Base-by-base conservation (phyloP, 768 basidiomycete genomes). In the Floccularia luteovirens region DNA sequence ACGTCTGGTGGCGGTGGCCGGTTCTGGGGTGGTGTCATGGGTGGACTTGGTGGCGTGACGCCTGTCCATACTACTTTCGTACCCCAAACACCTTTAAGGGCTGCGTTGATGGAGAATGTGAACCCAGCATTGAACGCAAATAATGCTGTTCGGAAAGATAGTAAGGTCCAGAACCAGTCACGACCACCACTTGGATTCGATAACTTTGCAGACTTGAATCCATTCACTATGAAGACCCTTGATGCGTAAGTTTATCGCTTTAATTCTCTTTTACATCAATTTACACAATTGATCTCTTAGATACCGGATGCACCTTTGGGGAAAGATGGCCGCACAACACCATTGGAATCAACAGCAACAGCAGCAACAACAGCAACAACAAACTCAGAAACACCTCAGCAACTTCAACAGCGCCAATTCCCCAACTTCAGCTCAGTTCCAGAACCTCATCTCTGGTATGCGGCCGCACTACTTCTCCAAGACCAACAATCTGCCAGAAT, bases 281-380 rank as follows among this genome's bases (percentile, higher is more conserved):
- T n/a, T n/a, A n/a, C n/a, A n/a, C n/a, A n/a, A n/a, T n/a, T n/a
- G n/a, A n/a, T n/a, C n/a, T n/a, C n/a, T 8, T 83, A n/a, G n/a
- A n/a, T n/a, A 83, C 55, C 75, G 91, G 30, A 91, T 91, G 86
- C 91, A 94, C 45, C 69, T 96, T 0, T 94, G 91, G 92, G 77
- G 81, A 24, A 77, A 84, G 62, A 87, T 94, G 79, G 90, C 90
- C 0, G 71, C 78, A 23, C 89, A 90, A 48, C 83, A 76, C 17
- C 63, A 63, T 30, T 39, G 55, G 47, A 43, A 58, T 45, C 56
- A 65, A 39, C 56, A 69, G n/a, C 60, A 61, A 21, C 58, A 60
- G 36, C 58, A 61, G 31, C 56, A 64, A 43, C 63, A 58, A 37
- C 52, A 46, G 34, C 53, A 61, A 51, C 74, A 66, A 46, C 48